Base-by-base conservation (phyloP, 2,329 filamentous ascomycete genomes). In the Penicillium brevicompactum region DNA sequence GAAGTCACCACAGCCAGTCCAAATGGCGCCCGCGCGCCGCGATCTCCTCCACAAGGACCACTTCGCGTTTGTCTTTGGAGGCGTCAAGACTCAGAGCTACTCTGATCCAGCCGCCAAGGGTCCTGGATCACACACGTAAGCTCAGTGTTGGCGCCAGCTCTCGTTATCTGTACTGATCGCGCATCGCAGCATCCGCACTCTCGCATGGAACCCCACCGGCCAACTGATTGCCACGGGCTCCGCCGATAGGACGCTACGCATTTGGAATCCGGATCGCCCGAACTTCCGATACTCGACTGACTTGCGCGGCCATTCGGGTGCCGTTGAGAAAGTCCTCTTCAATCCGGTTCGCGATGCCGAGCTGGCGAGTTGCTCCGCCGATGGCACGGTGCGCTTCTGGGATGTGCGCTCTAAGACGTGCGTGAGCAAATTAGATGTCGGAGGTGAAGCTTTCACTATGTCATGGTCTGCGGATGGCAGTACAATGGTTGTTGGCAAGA, bases 141-240 rank as follows among this genome's bases (percentile, higher is more conserved):
- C 76, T 55, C 44, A 58, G 79, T 75, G 56, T 41, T 45, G 46
- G 13, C 13, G 6, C 5, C 24, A 10, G 9, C 14, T 34, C 5
- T 40, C 13, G 13, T 27, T 14, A 31, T 18, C 46, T 37, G 8
- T 38, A 41, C 54, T 65, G 41, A 63, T 40, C 31, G 27, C 22
- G 38, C 22, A 27, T 18, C 31, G 54, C 51, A 91, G 88, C 60
- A 81, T 95, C 53, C 86, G 90, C 40, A 88, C 89, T 1, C 87
- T 97, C 62, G 87, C 90, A 38, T 97, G 93, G 93, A 96, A 93
- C 62, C 90, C 92, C 0, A 80, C 90, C 0, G 92, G 93, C 32
- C 89, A 85, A 8, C 80, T 94, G 56, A 86, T 97, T 57, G 93
- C 93, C 0, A 95, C 92, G 0, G 92, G 91, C 2, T 89, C 91